Percentiles rank a stretch among this genome's conserved stretches.
These are phyloP conservation scores for Metroxylon sagu DNA, from an alignment of 176 grass and related monocot genomes.

Conservation along the genomic window DNA sequence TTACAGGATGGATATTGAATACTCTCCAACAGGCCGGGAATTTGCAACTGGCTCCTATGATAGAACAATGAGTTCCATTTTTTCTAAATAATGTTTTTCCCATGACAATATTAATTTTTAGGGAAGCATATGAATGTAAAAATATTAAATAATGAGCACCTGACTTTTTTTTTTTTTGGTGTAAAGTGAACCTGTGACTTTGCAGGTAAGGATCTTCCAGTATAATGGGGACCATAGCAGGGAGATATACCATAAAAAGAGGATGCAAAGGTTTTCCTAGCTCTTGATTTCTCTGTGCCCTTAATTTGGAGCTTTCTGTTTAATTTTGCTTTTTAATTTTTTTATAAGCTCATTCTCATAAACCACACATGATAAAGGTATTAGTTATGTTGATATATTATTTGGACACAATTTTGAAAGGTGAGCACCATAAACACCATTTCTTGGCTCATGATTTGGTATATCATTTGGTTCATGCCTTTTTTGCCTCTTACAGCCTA, in stretches of 20 bases:
- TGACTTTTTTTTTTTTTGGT: too few relatives aligned
- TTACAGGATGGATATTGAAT: constrained; percentile 99
- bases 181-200: too few relatives aligned
- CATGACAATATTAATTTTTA: neutral
- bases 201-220: constrained; percentile 74
- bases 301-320: neutral
- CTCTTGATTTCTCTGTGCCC: constrained; percentile 3
- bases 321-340: neutral
- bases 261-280: constrained; percentile 81
- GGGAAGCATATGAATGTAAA: too few relatives aligned
- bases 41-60: constrained; percentile 97
- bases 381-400: too few relatives aligned
- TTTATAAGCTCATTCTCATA: too few relatives aligned
- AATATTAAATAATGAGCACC: too few relatives aligned
- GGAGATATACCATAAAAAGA: constrained; percentile 98
- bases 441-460: too few relatives aligned
- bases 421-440: too few relatives aligned
- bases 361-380: too few relatives aligned
- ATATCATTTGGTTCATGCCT: neutral
- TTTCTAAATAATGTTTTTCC: constrained; percentile 1
- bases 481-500: neutral
- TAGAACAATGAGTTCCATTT: constrained; percentile 51
- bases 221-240: constrained; percentile 86
- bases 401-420: too few relatives aligned
- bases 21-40: constrained; percentile 87